Evolutionary conservation across 805 yeast genomes (phyloP).

Genomic region (Hanseniaspora nectarophila): DNA sequence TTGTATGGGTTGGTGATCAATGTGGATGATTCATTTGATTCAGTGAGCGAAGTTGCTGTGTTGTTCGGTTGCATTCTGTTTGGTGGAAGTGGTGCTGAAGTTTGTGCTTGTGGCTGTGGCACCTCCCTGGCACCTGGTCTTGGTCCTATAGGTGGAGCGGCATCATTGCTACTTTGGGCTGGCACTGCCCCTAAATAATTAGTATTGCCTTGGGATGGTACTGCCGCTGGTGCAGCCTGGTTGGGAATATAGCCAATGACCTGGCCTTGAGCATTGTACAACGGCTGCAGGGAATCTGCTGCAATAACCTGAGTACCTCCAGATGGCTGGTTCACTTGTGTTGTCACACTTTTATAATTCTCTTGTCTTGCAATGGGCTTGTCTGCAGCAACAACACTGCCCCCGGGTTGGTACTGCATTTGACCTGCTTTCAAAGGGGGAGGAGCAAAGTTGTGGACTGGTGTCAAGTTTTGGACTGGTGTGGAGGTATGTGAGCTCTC

Average conservation of each 20-base stretch:
- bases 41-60: no score
- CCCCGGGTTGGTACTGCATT: slow-evolving; percentile 13
- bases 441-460: not conserved
- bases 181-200: no score
- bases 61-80: no score
- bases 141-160: not conserved
- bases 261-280: slow-evolving; percentile 10
- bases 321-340: no score
- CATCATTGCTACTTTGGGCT: no score
- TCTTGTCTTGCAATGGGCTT: slow-evolving; percentile 15
- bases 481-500: slow-evolving; percentile 13
- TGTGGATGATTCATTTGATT: no score
- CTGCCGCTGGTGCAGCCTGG: slow-evolving; percentile 16
- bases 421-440: slow-evolving; percentile 16
- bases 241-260: slow-evolving; percentile 15
- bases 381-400: slow-evolving; percentile 10
- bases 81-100: no score
- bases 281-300: slow-evolving; percentile 14
- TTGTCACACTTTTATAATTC: slow-evolving; percentile 9
- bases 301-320: slow-evolving; percentile 10
- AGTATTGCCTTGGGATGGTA: no score
- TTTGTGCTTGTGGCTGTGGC: no score
- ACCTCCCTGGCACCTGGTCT: no score
- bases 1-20: no score
- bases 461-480: slow-evolving; percentile 11